Evolutionary conservation across 2,329 filamentous ascomycete species (phyloP).

Genomic region (Calonectria montana): DNA sequence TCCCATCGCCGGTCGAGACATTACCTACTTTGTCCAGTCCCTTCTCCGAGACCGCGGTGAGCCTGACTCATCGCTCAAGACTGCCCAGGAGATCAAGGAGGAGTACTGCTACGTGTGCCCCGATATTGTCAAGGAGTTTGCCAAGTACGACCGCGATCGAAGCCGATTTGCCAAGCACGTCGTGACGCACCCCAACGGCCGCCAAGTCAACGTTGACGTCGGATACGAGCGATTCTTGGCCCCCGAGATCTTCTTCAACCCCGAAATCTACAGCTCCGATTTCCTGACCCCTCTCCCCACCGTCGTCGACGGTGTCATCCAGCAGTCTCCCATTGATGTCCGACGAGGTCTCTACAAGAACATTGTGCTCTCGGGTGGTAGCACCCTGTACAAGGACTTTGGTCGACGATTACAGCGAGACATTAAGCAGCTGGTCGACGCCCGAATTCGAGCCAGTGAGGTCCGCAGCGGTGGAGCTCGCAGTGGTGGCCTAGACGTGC

Average conservation of each 20-base stretch:
- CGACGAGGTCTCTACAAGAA: conserved; percentile 99
- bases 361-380: conserved; percentile 96
- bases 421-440: conserved; percentile 95
- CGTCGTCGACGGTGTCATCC: conserved; percentile 96
- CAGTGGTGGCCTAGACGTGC: conserved; percentile 94
- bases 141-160: conserved; percentile 91
- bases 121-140: conserved; percentile 98
- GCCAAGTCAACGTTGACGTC: conserved; percentile 87
- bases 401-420: conserved; percentile 95
- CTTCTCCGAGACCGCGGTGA: conserved; percentile 95
- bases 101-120: conserved; percentile 98
- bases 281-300: conserved; percentile 95
- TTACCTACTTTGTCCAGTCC: conserved; percentile 98
- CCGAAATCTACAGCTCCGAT: conserved; percentile 98
- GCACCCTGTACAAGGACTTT: conserved; percentile 98
- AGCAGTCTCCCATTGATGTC: conserved; percentile 97
- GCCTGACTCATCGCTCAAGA: conserved; percentile 96
- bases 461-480: conserved; percentile 90
- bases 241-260: conserved; percentile 99
- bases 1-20: conserved; percentile 96
- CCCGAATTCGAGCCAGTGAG: conserved; percentile 91
- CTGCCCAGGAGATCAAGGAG: conserved; percentile 97
- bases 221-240: conserved; percentile 98
- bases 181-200: conserved; percentile 86
- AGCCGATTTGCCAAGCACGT: conserved; percentile 92